A percentile compares a stretch with the other conserved stretches of the same genome.
These are phyloP conservation scores for Biscogniauxia marginata DNA, from an alignment of 2,329 filamentous ascomycete species.

Conservation along the genomic window DNA sequence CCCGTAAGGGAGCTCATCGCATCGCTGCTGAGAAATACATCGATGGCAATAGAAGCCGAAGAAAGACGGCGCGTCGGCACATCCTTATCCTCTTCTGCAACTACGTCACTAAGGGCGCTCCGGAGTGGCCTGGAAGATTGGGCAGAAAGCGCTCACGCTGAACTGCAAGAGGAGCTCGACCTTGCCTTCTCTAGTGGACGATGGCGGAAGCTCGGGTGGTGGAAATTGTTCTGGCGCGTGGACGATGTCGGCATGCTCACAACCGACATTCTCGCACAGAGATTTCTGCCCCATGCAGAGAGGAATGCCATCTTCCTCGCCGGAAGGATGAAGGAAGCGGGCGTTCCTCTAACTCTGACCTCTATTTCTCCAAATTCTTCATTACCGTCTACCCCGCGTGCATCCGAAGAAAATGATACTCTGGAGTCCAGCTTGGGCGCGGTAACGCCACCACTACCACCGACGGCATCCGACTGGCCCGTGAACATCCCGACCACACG, in stretches of 20 bases:
- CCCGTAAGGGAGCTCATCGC: slow-evolving; percentile 65
- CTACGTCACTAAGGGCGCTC: slow-evolving; percentile 48
- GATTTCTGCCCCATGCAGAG: slow-evolving; percentile 77
- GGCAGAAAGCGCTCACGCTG: slow-evolving; percentile 78
- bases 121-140: slow-evolving; percentile 63
- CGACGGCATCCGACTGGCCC: slow-evolving; percentile 58
- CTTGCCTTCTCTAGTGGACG: slow-evolving; percentile 70
- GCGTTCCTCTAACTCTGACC: slow-evolving; percentile 21
- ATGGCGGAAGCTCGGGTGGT: slow-evolving; percentile 86
- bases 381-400: neutral
- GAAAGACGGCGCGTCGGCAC: slow-evolving; percentile 40
- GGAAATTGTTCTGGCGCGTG: slow-evolving; percentile 92
- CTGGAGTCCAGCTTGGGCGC: neutral
- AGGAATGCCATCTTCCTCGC: slow-evolving; percentile 79
- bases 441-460: slow-evolving; percentile 1
- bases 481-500: slow-evolving; percentile 71
- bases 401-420: slow-evolving; percentile 17
- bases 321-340: slow-evolving; percentile 64
- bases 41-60: slow-evolving; percentile 49
- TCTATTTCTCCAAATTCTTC: slow-evolving; percentile 2
- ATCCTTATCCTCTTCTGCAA: slow-evolving; percentile 28
- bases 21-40: slow-evolving; percentile 61
- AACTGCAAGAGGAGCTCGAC: slow-evolving; percentile 78
- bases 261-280: slow-evolving; percentile 71
- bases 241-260: slow-evolving; percentile 87